Percentiles rank a stretch among this genome's conserved stretches.
These are phyloP conservation scores for Starmerella etchellsii DNA, from an alignment of 805 yeast species.

Conservation along the genomic window DNA sequence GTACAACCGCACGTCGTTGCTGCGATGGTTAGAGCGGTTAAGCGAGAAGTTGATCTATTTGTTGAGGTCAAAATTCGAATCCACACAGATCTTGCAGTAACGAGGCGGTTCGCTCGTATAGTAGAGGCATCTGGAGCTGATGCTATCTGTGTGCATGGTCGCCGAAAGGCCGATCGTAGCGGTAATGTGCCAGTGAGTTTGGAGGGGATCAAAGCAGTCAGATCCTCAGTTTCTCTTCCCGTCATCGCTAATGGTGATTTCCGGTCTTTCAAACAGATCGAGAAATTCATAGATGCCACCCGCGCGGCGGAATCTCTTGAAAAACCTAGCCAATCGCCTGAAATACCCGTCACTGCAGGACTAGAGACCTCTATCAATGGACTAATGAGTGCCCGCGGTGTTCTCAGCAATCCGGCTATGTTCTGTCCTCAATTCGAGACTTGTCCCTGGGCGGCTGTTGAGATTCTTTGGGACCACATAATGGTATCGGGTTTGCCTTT, in stretches of 20 bases:
- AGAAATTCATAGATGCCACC: not conserved
- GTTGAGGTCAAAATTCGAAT: constrained; percentile 88
- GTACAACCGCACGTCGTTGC: constrained; percentile 67
- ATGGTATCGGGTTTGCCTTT: constrained; percentile 76
- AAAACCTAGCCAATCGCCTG: constrained; percentile 38
- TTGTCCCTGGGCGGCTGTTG: constrained; percentile 89
- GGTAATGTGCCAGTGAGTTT: constrained; percentile 62
- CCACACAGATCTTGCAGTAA: constrained; percentile 60
- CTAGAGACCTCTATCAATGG: constrained; percentile 78
- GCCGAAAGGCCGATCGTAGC: constrained; percentile 74
- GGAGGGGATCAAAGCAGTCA: constrained; percentile 62
- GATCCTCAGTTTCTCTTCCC: constrained; percentile 46
- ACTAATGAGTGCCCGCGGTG: constrained; percentile 90
- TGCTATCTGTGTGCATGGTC: constrained; percentile 86
- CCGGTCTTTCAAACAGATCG: constrained; percentile 49
- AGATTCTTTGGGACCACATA: constrained; percentile 65
- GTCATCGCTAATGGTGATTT: constrained; percentile 99
- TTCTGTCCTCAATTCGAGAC: constrained; percentile 49
- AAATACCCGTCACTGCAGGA: no score
- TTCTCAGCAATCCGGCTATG: constrained; percentile 72
- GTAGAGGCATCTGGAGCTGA: constrained; percentile 86
- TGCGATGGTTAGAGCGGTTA: constrained; percentile 72
- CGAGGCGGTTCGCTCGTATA: constrained; percentile 54
- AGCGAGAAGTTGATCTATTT: constrained; percentile 53
- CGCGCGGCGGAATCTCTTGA: not conserved